A percentile compares a stretch with the other conserved stretches of the same genome.
Conservation (phyloP, 2,329 filamentous ascomycete genomes). For the Colletotrichum tabaci region DNA sequence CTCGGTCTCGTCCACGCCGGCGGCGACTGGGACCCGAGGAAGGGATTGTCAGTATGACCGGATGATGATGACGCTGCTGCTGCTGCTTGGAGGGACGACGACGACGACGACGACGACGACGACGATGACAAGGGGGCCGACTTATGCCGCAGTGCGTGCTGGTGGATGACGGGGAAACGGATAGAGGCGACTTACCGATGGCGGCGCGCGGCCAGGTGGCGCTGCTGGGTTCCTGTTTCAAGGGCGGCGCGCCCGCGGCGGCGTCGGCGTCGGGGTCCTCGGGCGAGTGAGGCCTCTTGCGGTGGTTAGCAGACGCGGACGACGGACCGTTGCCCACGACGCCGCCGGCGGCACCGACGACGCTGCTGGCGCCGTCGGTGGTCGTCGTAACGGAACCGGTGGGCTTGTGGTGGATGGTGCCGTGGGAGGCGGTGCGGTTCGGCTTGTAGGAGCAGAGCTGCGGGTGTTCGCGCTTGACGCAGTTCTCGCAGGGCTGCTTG, state of each 20-base stretch:
- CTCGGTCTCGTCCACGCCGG: constrained; percentile 68
- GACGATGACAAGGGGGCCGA: constrained; percentile 18
- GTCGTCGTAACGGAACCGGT: constrained; percentile 46
- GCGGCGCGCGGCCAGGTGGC: constrained; percentile 57
- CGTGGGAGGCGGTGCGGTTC: constrained; percentile 60
- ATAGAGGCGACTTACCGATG: constrained; percentile 52
- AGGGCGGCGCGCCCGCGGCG: constrained; percentile 46
- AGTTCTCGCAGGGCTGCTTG: constrained; percentile 78
- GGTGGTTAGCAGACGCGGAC: constrained; percentile 27
- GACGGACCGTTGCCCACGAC: constrained; percentile 47
- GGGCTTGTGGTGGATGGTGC: constrained; percentile 47
- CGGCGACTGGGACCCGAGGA: constrained; percentile 47
- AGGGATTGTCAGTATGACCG: constrained; percentile 33
- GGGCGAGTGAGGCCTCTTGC: constrained; percentile 62
- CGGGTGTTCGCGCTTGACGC: constrained; percentile 75
- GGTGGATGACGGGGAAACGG: too few species aligned
- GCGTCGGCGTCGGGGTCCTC: constrained; percentile 55
- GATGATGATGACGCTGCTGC: constrained; percentile 14
- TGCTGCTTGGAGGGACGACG: constrained; percentile 27
- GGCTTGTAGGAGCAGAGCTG: constrained; percentile 78
- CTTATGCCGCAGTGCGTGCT: constrained; percentile 39
- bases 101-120: constrained; percentile 10
- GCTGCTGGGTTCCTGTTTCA: constrained; percentile 56
- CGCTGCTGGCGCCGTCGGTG: constrained; percentile 43
- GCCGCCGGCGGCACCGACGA: constrained; percentile 31